phyloP scores from a whole-genome alignment of 139 green algal species.

The Diplosphaera chodatii region DNA sequence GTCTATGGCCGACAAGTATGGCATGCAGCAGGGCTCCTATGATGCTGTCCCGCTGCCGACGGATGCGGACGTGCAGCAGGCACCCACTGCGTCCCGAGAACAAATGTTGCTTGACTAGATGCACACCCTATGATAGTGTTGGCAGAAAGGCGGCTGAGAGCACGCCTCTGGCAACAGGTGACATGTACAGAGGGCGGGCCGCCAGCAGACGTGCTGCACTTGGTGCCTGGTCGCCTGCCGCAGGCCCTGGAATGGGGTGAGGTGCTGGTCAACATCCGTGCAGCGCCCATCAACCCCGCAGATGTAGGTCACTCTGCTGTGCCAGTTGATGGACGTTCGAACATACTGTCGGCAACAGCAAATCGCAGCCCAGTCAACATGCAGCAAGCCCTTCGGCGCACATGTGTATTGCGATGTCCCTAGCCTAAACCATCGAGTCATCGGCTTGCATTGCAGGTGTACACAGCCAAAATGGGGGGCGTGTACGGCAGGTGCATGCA shows the following conservation, averaged over 20 bases:
- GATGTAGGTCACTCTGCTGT: conserved; percentile 43
- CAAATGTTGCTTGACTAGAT: not conserved
- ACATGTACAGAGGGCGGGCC: conserved; percentile 22
- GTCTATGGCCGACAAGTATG: conserved; percentile 51
- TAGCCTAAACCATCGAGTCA: too few species aligned
- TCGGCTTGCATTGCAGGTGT: conserved; percentile 11
- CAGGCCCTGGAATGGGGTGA: conserved; percentile 74
- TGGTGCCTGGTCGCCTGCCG: conserved; percentile 44
- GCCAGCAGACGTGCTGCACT: conserved; percentile 32
- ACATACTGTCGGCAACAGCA: too few species aligned
- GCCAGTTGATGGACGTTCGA: too few species aligned
- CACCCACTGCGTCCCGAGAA: too few species aligned
- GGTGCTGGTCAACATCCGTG: conserved; percentile 62
- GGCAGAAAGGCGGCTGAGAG: too few species aligned
- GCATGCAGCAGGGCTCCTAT: conserved; percentile 71
- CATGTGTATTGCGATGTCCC: too few species aligned
- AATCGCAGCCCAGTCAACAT: too few species aligned
- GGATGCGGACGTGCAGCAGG: not conserved
- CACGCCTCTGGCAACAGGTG: conserved; percentile 38
- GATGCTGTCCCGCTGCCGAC: conserved; percentile 54
- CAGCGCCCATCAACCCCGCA: conserved; percentile 56
- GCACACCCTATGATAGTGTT: not conserved
- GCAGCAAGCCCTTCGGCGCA: too few species aligned
- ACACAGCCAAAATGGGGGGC: conserved; percentile 52
- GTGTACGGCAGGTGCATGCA: conserved; percentile 47